Evolutionary conservation across 169 alveolate genomes (phyloP).

Genomic region (Plasmodium fragile): DNA sequence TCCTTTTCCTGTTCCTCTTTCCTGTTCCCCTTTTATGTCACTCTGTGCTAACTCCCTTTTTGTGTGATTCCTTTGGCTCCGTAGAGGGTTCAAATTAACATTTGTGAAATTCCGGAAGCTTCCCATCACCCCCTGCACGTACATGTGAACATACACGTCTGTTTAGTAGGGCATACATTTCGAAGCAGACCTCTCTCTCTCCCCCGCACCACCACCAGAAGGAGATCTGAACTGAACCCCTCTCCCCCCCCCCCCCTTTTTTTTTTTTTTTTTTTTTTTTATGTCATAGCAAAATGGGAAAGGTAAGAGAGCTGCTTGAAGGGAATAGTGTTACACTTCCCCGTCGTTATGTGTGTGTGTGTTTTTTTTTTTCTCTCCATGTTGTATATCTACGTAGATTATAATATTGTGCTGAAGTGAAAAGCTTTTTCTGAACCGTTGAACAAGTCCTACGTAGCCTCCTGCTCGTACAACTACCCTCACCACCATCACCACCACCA

Average conservation of each 20-base stretch:
- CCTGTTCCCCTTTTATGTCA: too few species aligned
- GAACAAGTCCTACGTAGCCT: neutral
- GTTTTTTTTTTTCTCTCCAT: neutral
- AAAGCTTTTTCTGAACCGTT: neutral
- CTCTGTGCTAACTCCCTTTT: neutral
- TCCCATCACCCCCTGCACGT: neutral
- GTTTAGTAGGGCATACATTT: neutral
- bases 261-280: neutral
- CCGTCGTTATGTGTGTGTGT: neutral
- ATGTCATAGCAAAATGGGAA: constrained; percentile 6
- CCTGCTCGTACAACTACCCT: neutral
- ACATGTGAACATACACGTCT: neutral
- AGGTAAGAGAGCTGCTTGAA: neutral
- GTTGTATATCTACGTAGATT: neutral
- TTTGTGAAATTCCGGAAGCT: neutral
- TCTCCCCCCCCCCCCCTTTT: too few species aligned
- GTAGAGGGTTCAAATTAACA: neutral
- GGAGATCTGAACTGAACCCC: neutral
- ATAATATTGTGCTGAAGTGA: neutral
- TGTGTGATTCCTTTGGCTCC: neutral
- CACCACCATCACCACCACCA: neutral
- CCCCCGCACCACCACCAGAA: too few species aligned
- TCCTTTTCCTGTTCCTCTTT: too few species aligned
- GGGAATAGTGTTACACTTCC: neutral
- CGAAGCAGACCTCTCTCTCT: too few species aligned